Evolutionary conservation across 192 early-diverging fungal species (phyloP), one percentile per base, ranked within the genome.

Genomic region (Umbelopsis vinacea): DNA sequence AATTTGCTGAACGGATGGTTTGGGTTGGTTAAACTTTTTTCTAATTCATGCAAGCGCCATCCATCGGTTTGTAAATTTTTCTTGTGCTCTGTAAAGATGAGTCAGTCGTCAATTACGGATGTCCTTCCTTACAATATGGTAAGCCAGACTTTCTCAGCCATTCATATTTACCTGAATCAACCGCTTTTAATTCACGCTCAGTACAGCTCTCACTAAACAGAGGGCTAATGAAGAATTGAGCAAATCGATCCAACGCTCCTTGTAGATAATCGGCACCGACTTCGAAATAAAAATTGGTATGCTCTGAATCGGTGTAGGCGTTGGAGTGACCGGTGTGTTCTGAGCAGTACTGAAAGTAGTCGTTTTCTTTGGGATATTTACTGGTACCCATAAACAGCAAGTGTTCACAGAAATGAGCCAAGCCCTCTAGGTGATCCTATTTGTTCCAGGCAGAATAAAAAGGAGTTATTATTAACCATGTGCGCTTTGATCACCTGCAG

Each of bases 141-240:
- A 0, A 12, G 6, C 8, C 40, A 4, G 40, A n/a, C 40, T 6
- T 11, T 43, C 2, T 46, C 46, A 50, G 67, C 67, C 67, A 69
- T n/a, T n/a, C 33, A 63, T n/a, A n/a, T n/a, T 63, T 67, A 79
- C 78, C 80, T 9, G 96, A 97, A 80, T 98, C 95, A 11, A 98
- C 94, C 0, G 97, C 97, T 7, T 83, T 79, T 70, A 97, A 82
- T 79, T 98, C 97, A 35, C 97, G 87, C 23, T 97, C 97, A 6
- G 90, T 95, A 79, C 94, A 93, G 57, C 84, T 87, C 10, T 89
- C 88, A 60, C 85, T 82, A 78, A 97, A 97, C 46, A 93, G 85
- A 11, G 97, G 97, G 26, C 85, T 78, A 26, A 95, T 92, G 77
- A 98, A 98, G 77, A 97, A 98, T 74, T 95, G 92, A 10, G 93